Evolutionary conservation across 306 rosid genomes (phyloP), one percentile per base, ranked within the genome.

Genomic region (Trifolium fragiferum): DNA sequence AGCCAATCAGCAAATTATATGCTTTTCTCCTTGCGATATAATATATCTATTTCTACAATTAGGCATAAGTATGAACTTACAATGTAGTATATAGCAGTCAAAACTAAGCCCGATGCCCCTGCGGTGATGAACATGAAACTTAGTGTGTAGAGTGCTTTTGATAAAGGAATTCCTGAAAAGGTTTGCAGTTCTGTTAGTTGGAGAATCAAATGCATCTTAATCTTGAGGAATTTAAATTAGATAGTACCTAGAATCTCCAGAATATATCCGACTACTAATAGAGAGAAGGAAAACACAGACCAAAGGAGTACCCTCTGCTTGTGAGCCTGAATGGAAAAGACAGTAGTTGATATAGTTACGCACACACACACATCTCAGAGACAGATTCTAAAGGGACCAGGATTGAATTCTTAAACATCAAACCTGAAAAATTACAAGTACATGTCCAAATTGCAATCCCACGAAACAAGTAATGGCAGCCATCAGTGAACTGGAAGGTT

Each of bases 101-200:
- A 80, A 68, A 82, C 81, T 83, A 91, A 81, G 80, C 92, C 97
- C 2, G 94, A 91, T 49, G 89, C 89, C 62, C 97, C 97, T 19
- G 89, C 86, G 0, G 97, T 87, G 77, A 89, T 54, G 83, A 82
- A 91, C 82, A 81, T 86, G 82, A 87, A 91, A 85, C 97, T 91
- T 84, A 89, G 70, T 37, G 97, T 87, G 85, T 89, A 89, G 51
- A 91, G 81, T 8, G 92, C 89, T 81, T 91, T 91, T 75, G 89
- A 89, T 68, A 87, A 79, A 76, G 92, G 92, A 81, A 87, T 84
- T 76, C 96, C 96, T 90, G 86, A 68, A 71, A 84, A 66, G 66
- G 23, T 60, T n/a, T 3, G 19, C 62, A 63, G 73, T 38, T 67
- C 75, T 67, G 75, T 85, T 67, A 76, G 75, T 66, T 57, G 60